phyloP scores from a whole-genome alignment of 176 grass and related monocot genomes.

The Oryza officinalis region DNA sequence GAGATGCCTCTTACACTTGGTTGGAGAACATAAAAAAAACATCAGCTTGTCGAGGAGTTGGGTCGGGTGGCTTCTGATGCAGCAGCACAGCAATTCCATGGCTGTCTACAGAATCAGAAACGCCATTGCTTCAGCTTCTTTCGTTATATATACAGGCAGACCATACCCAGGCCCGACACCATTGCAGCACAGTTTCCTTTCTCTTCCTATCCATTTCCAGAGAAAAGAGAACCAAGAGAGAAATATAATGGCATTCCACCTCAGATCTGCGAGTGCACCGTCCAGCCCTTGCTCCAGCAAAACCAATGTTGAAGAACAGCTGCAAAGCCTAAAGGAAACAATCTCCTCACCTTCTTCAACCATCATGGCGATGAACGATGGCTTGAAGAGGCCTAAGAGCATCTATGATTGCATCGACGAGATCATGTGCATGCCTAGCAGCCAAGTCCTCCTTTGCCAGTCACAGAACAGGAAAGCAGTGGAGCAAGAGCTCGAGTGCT shows the following conservation, averaged over 20 bases:
- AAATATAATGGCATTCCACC: constrained; percentile 11
- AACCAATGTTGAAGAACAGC: constrained; percentile 25
- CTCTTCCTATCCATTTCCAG: constrained; percentile 1
- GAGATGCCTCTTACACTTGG: not conserved
- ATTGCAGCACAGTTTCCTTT: not conserved
- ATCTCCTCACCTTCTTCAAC: constrained; percentile 12
- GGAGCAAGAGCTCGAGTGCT: constrained; percentile 39
- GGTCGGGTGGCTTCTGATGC: constrained; percentile 7
- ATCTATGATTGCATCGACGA: constrained; percentile 24
- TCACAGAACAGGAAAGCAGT: constrained; percentile 32
- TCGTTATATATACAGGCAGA: constrained; percentile 18
- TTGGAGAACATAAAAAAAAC: not conserved
- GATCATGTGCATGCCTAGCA: constrained; percentile 39
- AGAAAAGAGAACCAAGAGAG: not conserved
- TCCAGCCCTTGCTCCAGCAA: not conserved
- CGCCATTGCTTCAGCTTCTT: not conserved
- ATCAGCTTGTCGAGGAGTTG: constrained; percentile 19
- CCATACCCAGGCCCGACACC: not conserved
- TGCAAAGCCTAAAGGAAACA: constrained; percentile 18
- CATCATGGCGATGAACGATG: not conserved
- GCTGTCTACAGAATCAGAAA: not conserved
- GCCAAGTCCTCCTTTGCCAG: constrained; percentile 24
- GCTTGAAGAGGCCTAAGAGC: constrained; percentile 9
- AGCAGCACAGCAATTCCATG: constrained; percentile 21
- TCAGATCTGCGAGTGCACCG: constrained; percentile 31